These are phyloP conservation scores for Plantago major DNA, from an alignment of 257 asterid species.

Conservation along the genomic window DNA sequence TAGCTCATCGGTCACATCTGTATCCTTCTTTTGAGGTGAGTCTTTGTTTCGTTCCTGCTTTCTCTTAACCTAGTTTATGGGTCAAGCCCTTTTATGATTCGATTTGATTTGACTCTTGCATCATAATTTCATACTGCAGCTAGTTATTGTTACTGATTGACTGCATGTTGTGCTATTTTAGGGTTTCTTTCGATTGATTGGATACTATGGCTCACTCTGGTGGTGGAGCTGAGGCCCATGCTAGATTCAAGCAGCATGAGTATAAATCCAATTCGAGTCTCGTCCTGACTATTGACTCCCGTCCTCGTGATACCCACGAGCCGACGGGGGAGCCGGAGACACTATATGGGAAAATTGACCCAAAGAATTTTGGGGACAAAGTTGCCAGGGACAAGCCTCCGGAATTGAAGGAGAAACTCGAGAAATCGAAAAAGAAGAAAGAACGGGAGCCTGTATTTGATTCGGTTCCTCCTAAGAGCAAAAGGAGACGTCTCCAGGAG, in stretches of 20 bases:
- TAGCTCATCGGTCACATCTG: too few species aligned
- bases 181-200: background rate
- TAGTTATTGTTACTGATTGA: too few species aligned
- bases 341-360: conserved; percentile 57
- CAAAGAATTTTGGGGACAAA: conserved; percentile 46
- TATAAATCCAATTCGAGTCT: conserved; percentile 58
- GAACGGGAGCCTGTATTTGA: conserved; percentile 41
- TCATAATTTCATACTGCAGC: too few species aligned
- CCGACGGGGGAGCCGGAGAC: conserved; percentile 63
- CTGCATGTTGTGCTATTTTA: background rate
- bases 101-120: too few species aligned
- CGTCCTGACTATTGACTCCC: conserved; percentile 54
- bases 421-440: conserved; percentile 53
- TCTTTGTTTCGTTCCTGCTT: too few species aligned
- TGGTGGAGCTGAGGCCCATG: conserved; percentile 65
- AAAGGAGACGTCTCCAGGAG: conserved; percentile 55
- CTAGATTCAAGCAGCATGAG: conserved; percentile 58
- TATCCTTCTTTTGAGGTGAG: too few species aligned
- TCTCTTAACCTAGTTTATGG: too few species aligned
- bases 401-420: conserved; percentile 52
- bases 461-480: conserved; percentile 41
- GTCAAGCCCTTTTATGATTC: too few species aligned
- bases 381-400: conserved; percentile 52
- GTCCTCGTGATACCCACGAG: conserved; percentile 65
- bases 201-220: conserved; percentile 48